Conservation (phyloP, 805 yeast genomes). For the Yamadazyma insecticola region DNA sequence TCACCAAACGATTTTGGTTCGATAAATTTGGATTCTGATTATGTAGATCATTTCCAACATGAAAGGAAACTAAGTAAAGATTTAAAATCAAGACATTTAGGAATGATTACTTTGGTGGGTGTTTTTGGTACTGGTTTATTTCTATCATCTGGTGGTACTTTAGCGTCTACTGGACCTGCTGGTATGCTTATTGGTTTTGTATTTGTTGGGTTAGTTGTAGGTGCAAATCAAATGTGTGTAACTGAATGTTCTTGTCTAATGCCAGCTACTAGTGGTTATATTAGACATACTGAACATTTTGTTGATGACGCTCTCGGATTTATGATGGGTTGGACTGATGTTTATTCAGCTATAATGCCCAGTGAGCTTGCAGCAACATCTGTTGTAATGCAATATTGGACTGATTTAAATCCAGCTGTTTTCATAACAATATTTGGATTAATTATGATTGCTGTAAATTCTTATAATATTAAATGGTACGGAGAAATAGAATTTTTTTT, state of each 20-base stretch:
- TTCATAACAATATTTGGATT: constrained; percentile 42
- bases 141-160: constrained; percentile 48
- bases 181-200: constrained; percentile 47
- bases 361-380: constrained; percentile 45
- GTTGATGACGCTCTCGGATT: constrained; percentile 44
- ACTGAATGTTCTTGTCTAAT: constrained; percentile 34
- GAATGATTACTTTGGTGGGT: constrained; percentile 19
- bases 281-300: constrained; percentile 33
- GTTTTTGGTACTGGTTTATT: constrained; percentile 50
- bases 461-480: constrained; percentile 32
- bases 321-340: constrained; percentile 42
- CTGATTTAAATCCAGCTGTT: constrained; percentile 39
- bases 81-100: constrained; percentile 16
- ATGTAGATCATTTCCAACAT: constrained; percentile 11
- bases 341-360: constrained; percentile 33
- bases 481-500: constrained; percentile 27
- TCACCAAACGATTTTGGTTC: constrained; percentile 1
- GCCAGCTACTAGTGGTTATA: constrained; percentile 34
- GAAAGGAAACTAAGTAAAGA: constrained; percentile 13
- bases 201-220: constrained; percentile 42
- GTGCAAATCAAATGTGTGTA: constrained; percentile 35
- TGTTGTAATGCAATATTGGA: constrained; percentile 44
- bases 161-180: constrained; percentile 40
- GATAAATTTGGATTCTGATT: neutral
- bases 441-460: constrained; percentile 29